Conservation (phyloP, 2,329 filamentous ascomycete genomes). For the Pseudogymnoascus sp. region DNA sequence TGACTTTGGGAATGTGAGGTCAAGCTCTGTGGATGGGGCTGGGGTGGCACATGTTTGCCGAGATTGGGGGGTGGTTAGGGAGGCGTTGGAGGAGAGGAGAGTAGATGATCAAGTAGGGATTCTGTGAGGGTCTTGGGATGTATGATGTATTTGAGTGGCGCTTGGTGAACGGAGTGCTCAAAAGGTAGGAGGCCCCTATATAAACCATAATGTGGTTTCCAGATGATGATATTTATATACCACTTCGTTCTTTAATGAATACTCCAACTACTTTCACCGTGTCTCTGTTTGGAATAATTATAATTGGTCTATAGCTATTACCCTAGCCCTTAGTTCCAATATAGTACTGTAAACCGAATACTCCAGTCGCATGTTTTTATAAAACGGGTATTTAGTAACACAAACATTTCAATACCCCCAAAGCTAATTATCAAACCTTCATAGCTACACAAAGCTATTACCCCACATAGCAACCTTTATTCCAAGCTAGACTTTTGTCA, state of each 20-base stretch:
- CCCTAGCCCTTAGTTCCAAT: neutral
- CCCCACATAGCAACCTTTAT: neutral
- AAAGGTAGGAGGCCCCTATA: neutral
- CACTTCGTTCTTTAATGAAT: neutral
- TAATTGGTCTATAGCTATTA: neutral
- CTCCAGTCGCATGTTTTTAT: too few species aligned
- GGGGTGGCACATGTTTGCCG: constrained; percentile 24
- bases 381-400: neutral
- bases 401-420: neutral
- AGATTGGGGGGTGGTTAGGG: constrained; percentile 23
- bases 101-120: constrained; percentile 22
- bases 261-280: neutral
- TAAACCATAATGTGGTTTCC: neutral
- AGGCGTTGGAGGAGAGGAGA: constrained; percentile 20
- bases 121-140: constrained; percentile 10
- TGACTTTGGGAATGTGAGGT: constrained; percentile 17
- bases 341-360: neutral
- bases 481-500: neutral
- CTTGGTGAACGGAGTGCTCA: neutral
- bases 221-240: neutral
- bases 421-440: neutral
- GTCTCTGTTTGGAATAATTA: neutral
- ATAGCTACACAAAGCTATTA: neutral
- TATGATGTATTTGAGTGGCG: neutral
- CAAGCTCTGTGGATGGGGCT: constrained; percentile 21